Base-by-base conservation (phyloP, 345 rosid species). In the Pseudoturritis turrita region DNA sequence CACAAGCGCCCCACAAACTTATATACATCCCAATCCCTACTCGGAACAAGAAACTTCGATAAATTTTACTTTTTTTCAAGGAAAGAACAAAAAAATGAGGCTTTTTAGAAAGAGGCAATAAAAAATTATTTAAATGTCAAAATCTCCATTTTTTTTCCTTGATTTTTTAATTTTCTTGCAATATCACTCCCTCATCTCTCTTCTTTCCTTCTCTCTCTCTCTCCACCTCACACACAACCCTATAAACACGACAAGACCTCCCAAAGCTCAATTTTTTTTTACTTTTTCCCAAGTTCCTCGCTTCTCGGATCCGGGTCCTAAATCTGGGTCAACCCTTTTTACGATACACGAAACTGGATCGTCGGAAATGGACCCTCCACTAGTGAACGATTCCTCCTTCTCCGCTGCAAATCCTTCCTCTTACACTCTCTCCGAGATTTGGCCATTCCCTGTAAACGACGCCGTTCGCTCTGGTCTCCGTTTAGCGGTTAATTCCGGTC, bases 371-470 rank as follows among this genome's bases (percentile, higher is more conserved):
- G 96, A 94, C 83, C 89, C 89, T 77, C 95, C 97, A 17, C 79
- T 91, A 44, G 73, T 88, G 71, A 88, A 81, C 69, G 92, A 88
- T 59, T 79, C 92, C 10, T 83, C 96, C 29, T 92, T 92, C 82
- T 87, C 96, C 17, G 81, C 90, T 19, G 96, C 96, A 2, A 87
- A 91, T 79, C 95, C 91, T 13, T 83, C 91, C 15, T 86, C 97
- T 71, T 91, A 86, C 81, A 83, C 82, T 75, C 78, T 89, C 73
- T 84, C 90, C 26, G 99, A 87, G 89, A 95, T 91, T 88, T 95
- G 96, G 99, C 86, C 88, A 50, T 82, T 83, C 63, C 83, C 89
- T 25, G 61, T 78, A 21, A 84, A 82, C 78, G 84, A 83, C 56
- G 72, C 72, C 41, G 84, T 75, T 58, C 88, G 85, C 8, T 74